Conservation (phyloP, 768 basidiomycete genomes). For the Heimioporus sp. region DNA sequence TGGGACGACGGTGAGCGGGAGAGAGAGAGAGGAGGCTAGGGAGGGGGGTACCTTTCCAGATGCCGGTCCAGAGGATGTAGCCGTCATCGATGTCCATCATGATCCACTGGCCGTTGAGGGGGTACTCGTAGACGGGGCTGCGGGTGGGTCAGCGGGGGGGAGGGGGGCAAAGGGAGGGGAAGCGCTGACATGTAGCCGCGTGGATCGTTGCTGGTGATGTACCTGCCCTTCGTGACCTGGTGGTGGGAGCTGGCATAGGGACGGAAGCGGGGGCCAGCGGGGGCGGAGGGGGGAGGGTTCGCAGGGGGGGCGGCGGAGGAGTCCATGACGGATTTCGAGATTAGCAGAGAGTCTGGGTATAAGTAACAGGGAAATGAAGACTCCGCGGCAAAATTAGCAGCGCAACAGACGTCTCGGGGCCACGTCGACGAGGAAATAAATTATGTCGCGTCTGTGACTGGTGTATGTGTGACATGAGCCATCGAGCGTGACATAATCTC, state of each 20-base stretch:
- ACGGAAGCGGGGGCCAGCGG: slow-evolving; percentile 44
- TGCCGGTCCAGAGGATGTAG: slow-evolving; percentile 89
- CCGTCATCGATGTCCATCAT: slow-evolving; percentile 97
- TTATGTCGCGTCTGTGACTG: slow-evolving; percentile 27
- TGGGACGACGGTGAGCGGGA: slow-evolving; percentile 9
- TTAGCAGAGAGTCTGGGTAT: slow-evolving; percentile 16
- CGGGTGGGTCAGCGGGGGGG: slow-evolving; percentile 2
- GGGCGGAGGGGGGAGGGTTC: slow-evolving; percentile 18
- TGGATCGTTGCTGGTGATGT: slow-evolving; percentile 88
- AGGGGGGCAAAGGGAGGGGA: not conserved
- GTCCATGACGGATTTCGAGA: slow-evolving; percentile 34
- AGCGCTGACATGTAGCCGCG: slow-evolving; percentile 78
- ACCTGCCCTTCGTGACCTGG: slow-evolving; percentile 81
- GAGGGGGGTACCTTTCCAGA: slow-evolving; percentile 76
- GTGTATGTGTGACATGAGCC: slow-evolving; percentile 19
- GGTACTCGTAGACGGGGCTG: slow-evolving; percentile 87
- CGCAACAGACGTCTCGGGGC: slow-evolving; percentile 27
- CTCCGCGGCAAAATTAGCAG: slow-evolving; percentile 33
- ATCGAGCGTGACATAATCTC: slow-evolving; percentile 31
- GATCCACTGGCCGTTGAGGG: slow-evolving; percentile 87
- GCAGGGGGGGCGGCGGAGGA: slow-evolving; percentile 28
- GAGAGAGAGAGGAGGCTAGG: not conserved
- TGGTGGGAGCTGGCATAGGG: slow-evolving; percentile 76
- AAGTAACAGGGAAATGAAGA: slow-evolving; percentile 26
- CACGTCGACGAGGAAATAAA: slow-evolving; percentile 35